These are phyloP conservation scores for Pseudohyphozyma bogoriensis DNA, from an alignment of 768 basidiomycete genomes.

Conservation along the genomic window DNA sequence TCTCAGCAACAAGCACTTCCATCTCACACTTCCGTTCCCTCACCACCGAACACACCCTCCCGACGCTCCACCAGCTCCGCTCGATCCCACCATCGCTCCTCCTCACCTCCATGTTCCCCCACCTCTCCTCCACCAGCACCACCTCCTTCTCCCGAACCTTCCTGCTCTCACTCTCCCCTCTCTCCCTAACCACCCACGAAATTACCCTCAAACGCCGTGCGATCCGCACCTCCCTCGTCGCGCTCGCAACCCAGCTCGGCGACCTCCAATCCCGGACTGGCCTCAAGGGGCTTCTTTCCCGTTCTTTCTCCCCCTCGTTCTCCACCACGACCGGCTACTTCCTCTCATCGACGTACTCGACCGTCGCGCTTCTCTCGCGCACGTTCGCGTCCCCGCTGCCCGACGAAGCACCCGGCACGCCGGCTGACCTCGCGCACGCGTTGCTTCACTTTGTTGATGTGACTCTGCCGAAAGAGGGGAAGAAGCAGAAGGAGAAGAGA, in stretches of 20 bases:
- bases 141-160: slow-evolving; percentile 21
- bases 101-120: slow-evolving; percentile 56
- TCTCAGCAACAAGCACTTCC: slow-evolving; percentile 35
- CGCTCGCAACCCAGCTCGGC: slow-evolving; percentile 50
- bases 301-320: not conserved
- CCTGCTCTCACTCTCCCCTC: slow-evolving; percentile 44
- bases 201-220: slow-evolving; percentile 52
- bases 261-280: no score
- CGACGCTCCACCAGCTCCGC: slow-evolving; percentile 42
- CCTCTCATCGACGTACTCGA: slow-evolving; percentile 23
- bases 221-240: slow-evolving; percentile 56
- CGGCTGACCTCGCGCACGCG: slow-evolving; percentile 22
- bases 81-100: slow-evolving; percentile 47
- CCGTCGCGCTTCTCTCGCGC: slow-evolving; percentile 20
- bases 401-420: slow-evolving; percentile 4
- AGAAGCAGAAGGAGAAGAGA: no score
- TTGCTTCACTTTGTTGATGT: slow-evolving; percentile 27
- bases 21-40: slow-evolving; percentile 38
- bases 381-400: slow-evolving; percentile 12
- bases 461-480: no score
- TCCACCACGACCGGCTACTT: no score
- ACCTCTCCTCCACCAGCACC: slow-evolving; percentile 39
- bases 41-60: slow-evolving; percentile 42
- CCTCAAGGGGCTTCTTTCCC: no score
- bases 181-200: slow-evolving; percentile 58